Evolutionary conservation across 1,139 yeast genomes (phyloP), one percentile per base, ranked within the genome.

Genomic region (Suhomyces yuchorum): DNA sequence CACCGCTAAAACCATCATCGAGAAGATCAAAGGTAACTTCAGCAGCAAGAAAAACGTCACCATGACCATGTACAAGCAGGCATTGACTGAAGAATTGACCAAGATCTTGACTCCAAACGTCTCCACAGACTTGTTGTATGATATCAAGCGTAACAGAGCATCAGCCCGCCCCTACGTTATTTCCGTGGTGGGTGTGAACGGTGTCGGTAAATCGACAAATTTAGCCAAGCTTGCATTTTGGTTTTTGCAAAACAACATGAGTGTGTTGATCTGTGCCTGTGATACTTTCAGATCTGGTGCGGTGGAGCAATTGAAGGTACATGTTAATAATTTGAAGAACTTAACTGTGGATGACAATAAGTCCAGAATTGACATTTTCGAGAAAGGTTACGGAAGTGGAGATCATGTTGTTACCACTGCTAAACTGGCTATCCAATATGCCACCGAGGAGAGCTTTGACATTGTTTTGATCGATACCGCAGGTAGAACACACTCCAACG

Each of bases 241-340:
- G 99, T 76, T 93, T 46, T 70, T 93, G 49, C 97, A 92, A 63
- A 93, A 93, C 66, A 84, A 92, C 63, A 78, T 89, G 63, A 84
- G 82, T 57, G 96, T 93, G 1, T 76, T 93, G 48, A 87, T 93
- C 57, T 96, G 96, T 38, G 99, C 99, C 0, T 93, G 99, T 70
- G 99, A 93, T 70, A 95, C 99, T 0, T 93, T 93, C 71, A 80
- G 99, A 68, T 90, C 97, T 0, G 99, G 99, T 43, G 99, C 99
- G 0, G 98, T 93, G 14, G 99, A 93, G 65, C 99, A 93, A 67
- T 75, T 93, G 55, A 84, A 93, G 57, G 97, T 93, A 2, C 99
- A 93, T 68, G 99, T 92, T 2, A 84, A 84, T 54, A 87, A 95
- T 57, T 73, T 93, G 53, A 82, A 85, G 47, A 83, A 83, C 50